These are phyloP conservation scores for Acanthamoeba royreba DNA, from an alignment of 208 protist genomes.

Conservation along the genomic window DNA sequence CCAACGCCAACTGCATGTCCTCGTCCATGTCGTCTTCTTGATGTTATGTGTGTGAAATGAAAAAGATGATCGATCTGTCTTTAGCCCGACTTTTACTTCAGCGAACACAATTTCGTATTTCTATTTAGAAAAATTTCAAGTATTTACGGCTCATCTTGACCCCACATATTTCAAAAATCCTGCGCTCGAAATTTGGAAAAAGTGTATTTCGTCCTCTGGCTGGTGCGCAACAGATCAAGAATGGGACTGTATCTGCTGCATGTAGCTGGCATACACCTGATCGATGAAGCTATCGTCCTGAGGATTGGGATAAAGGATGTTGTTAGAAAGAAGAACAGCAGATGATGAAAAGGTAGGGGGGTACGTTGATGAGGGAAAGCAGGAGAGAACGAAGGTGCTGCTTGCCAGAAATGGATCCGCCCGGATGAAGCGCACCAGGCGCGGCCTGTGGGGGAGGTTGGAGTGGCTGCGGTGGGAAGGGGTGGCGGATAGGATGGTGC, in stretches of 20 bases:
- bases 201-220: no score
- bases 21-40: no score
- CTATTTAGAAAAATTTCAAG: no score
- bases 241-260: no score
- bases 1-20: conserved; percentile 1
- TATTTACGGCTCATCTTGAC: no score
- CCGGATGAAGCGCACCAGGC: not conserved
- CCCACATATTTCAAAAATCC: no score
- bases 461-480: not conserved
- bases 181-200: no score
- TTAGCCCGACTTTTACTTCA: no score
- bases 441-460: not conserved
- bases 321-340: not conserved
- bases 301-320: not conserved
- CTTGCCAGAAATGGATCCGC: not conserved
- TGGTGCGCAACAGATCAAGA: no score
- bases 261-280: not conserved
- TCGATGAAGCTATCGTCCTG: not conserved
- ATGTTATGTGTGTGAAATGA: no score
- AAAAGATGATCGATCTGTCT: no score
- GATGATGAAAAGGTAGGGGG: not conserved
- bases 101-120: no score
- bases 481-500: not conserved
- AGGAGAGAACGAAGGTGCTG: not conserved
- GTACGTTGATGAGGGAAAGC: not conserved